These are phyloP conservation scores for Lactarius deliciosus DNA, from an alignment of 768 basidiomycete species.

Conservation along the genomic window DNA sequence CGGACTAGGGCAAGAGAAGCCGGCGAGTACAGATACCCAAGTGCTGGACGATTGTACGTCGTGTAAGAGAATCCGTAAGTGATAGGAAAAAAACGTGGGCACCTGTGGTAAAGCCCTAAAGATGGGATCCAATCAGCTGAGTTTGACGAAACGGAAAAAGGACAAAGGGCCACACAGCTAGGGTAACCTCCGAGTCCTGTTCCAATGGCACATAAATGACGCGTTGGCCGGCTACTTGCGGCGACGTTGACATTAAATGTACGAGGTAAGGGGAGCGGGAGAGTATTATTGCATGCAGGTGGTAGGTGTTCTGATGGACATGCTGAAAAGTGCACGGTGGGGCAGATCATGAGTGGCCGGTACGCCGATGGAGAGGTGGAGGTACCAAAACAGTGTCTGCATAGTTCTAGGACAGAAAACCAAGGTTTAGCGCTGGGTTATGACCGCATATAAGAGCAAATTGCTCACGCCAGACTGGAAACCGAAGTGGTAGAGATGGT, in stretches of 20 bases:
- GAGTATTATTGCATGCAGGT: slow-evolving; percentile 81
- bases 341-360: slow-evolving; percentile 21
- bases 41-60: slow-evolving; percentile 45
- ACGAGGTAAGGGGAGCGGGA: slow-evolving; percentile 86
- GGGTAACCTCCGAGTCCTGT: slow-evolving; percentile 77
- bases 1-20: slow-evolving; percentile 65
- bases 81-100: background rate
- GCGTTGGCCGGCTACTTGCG: slow-evolving; percentile 62
- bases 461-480: slow-evolving; percentile 78
- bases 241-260: slow-evolving; percentile 82
- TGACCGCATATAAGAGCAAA: background rate
- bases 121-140: background rate
- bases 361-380: background rate
- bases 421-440: background rate
- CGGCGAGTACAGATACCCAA: slow-evolving; percentile 80
- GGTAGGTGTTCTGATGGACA: slow-evolving; percentile 71
- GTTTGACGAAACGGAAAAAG: background rate
- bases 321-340: slow-evolving; percentile 46
- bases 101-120: slow-evolving; percentile 18
- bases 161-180: slow-evolving; percentile 58
- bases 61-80: slow-evolving; percentile 20
- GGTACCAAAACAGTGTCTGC: slow-evolving; percentile 73
- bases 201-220: slow-evolving; percentile 74
- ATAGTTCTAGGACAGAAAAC: slow-evolving; percentile 56
- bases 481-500: slow-evolving; percentile 74